Conservation (phyloP, 495 filamentous ascomycete genomes). For the Tuber melanosporum region DNA sequence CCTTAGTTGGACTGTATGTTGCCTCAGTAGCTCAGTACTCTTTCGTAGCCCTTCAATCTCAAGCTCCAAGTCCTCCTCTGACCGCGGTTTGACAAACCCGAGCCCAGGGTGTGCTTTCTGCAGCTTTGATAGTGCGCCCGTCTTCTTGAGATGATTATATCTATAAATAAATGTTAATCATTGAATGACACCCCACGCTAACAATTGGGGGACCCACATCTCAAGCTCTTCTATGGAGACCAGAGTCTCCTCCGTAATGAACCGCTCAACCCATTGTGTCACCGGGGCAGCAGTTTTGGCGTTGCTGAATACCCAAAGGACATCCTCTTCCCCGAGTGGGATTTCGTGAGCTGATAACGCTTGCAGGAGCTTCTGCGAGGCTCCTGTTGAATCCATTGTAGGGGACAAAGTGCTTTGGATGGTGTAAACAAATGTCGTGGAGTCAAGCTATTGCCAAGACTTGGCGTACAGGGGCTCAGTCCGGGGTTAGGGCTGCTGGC, state of each 20-base stretch:
- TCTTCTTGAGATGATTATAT: conserved; percentile 39
- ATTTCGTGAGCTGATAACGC: conserved; percentile 27
- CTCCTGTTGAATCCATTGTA: conserved; percentile 25
- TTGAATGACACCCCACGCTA: background rate
- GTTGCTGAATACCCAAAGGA: conserved; percentile 36
- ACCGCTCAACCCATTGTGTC: conserved; percentile 26
- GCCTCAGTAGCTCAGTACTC: conserved; percentile 27
- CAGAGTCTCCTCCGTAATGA: conserved; percentile 31
- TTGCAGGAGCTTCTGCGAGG: conserved; percentile 27
- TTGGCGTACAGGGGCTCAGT: conserved; percentile 5
- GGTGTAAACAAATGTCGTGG: conserved; percentile 18
- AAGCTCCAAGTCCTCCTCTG: conserved; percentile 23
- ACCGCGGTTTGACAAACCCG: conserved; percentile 25
- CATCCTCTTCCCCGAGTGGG: conserved; percentile 25
- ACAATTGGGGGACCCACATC: conserved; percentile 15
- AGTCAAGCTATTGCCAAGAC: conserved; percentile 28
- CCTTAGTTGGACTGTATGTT: conserved; percentile 30
- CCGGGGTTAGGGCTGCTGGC: background rate
- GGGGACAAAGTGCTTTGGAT: conserved; percentile 8
- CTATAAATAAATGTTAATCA: conserved; percentile 16
- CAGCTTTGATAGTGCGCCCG: conserved; percentile 29
- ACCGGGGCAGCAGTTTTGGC: conserved; percentile 28
- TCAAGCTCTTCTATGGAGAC: conserved; percentile 35
- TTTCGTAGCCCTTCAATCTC: conserved; percentile 27
- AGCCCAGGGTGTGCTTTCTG: conserved; percentile 32